phyloP scores from a whole-genome alignment of 2,329 filamentous ascomycete genomes.

The Aspergillus fumigatiaffinis region DNA sequence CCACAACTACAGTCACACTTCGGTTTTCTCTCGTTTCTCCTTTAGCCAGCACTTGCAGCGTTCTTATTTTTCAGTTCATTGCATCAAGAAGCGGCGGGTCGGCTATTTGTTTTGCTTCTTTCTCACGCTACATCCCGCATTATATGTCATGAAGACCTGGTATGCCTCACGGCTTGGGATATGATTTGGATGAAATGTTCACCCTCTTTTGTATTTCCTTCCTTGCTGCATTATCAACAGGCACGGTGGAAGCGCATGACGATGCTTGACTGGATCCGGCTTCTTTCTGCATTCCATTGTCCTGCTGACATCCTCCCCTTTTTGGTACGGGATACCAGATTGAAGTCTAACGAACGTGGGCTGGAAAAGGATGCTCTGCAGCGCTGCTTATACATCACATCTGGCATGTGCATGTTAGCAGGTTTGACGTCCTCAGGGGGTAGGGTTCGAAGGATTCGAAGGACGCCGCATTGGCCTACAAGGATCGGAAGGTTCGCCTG shows the following conservation, averaged over 20 bases:
- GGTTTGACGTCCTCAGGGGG: conserved; percentile 12
- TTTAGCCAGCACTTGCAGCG: conserved; percentile 34
- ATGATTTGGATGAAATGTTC: conserved; percentile 41
- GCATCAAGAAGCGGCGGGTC: conserved; percentile 47
- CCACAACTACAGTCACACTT: conserved; percentile 31
- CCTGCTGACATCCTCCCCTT: conserved; percentile 32
- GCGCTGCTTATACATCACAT: conserved; percentile 25
- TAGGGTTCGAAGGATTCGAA: conserved; percentile 3
- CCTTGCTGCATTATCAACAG: conserved; percentile 21
- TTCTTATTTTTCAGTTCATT: conserved; percentile 29
- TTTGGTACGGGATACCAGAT: conserved; percentile 39
- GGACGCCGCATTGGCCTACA: conserved; percentile 1
- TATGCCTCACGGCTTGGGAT: conserved; percentile 48
- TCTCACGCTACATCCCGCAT: conserved; percentile 36
- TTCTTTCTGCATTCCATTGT: conserved; percentile 14
- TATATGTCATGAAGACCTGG: conserved; percentile 48
- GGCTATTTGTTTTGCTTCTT: conserved; percentile 40
- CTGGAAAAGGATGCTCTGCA: conserved; percentile 14
- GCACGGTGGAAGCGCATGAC: not conserved
- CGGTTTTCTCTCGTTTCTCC: conserved; percentile 4
- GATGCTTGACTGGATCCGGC: conserved; percentile 16
- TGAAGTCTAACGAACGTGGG: conserved; percentile 25
- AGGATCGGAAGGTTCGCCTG: conserved; percentile 19
- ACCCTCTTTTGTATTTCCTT: conserved; percentile 27
- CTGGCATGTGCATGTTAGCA: conserved; percentile 32